phyloP scores from a whole-genome alignment of 176 grass and related monocot genomes.

The Oryza meyeriana region DNA sequence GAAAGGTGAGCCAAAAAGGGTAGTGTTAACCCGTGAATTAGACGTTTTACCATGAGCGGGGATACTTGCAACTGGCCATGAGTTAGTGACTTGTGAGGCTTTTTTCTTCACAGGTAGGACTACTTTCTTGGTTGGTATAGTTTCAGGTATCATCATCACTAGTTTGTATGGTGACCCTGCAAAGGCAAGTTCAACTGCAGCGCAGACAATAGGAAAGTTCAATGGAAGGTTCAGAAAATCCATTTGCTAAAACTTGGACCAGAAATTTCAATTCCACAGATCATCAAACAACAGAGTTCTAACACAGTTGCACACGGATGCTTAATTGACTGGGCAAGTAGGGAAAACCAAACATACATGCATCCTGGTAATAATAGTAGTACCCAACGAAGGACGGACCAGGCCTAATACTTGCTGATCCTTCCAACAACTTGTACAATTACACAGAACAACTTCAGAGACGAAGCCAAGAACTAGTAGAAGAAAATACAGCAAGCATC shows the following conservation, averaged over 20 bases:
- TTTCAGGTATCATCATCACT: too few species aligned
- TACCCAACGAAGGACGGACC: not conserved
- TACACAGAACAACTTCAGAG: not conserved
- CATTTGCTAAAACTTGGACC: too few species aligned
- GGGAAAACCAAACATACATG: not conserved
- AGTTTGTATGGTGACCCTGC: not conserved
- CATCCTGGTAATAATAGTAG: not conserved
- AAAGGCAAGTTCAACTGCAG: not conserved
- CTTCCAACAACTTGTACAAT: not conserved
- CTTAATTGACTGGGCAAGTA: not conserved
- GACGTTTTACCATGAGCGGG: too few species aligned
- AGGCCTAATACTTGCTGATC: slow-evolving; percentile 26
- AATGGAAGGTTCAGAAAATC: not conserved
- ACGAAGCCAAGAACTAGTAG: not conserved
- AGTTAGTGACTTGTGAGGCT: too few species aligned
- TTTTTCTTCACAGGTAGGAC: too few species aligned
- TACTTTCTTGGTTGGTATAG: too few species aligned
- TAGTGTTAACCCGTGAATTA: too few species aligned
- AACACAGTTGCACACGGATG: not conserved
- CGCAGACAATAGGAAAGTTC: not conserved
- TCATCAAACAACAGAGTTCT: not conserved
- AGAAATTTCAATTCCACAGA: not conserved
- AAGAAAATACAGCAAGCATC: not conserved
- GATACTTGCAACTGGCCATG: too few species aligned
- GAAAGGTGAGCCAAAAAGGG: too few species aligned